These are phyloP conservation scores for Ceratocystis destructans DNA, from an alignment of 2,329 filamentous ascomycete species.

Conservation along the genomic window DNA sequence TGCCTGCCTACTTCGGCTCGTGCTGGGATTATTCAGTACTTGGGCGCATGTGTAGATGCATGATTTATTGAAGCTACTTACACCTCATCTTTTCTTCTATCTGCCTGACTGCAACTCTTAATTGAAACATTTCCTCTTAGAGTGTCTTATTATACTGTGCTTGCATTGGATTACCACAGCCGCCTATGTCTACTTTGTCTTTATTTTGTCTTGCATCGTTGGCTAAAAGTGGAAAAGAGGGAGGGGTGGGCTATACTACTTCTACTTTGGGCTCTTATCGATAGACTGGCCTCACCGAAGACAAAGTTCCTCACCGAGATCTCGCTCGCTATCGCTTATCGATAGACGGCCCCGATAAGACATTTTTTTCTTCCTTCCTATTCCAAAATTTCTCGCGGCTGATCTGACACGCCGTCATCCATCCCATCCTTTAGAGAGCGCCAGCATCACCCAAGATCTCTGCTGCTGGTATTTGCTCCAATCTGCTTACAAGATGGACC, in stretches of 20 bases:
- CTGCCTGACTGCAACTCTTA: too few species aligned
- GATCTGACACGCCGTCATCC: too few species aligned
- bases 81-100: too few species aligned
- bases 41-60: too few species aligned
- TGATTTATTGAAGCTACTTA: too few species aligned
- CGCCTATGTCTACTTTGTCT: too few species aligned
- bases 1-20: neutral
- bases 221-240: too few species aligned
- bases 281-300: neutral
- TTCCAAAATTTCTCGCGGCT: neutral
- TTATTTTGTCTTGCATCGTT: too few species aligned
- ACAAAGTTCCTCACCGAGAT: neutral
- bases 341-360: neutral
- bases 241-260: neutral
- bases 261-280: neutral
- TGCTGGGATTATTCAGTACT: too few species aligned
- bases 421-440: neutral
- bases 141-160: too few species aligned
- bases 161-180: too few species aligned
- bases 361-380: neutral
- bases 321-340: neutral
- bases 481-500: constrained; percentile 52
- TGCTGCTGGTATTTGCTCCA: neutral
- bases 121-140: too few species aligned
- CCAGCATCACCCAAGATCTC: neutral